Evolutionary conservation across 805 yeast genomes (phyloP), one percentile per base, ranked within the genome.

Genomic region (Teunomyces gatunensis): DNA sequence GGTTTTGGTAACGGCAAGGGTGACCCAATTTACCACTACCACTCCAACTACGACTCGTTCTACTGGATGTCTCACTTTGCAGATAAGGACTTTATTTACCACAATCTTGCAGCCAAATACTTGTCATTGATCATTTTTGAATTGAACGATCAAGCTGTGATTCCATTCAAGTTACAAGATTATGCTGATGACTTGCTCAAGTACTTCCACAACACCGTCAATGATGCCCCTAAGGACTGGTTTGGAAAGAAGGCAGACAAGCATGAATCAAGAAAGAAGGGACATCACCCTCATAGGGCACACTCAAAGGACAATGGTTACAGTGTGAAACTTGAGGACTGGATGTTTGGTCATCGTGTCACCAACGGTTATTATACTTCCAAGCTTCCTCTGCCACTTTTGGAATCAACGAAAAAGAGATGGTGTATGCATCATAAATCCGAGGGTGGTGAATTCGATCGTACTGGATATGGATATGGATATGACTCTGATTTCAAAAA

Each of bases 31-130:
- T 75, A 75, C 46, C 84, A 81, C 52, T 65, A 69, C 45, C 81
- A 81, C 57, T 83, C 89, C 6, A 73, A 73, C 45, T 83, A 73
- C 56, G 89, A 85, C 57, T 75, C 84, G 3, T 66, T 67, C 39
- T 58, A 74, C 45, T 84, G 88, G 85, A 68, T 83, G 64, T 68
- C 74, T 23, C 65, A 65, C 5, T 71, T 67, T 54, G 74, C 77
- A 12, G 87, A 83, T 55, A 77, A 80, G 9, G 77, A 74, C 0
- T 80, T 77, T 47, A 67, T 69, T 15, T 68, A 68, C 45, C 90
- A 85, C 52, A 78, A 76, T 51, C 69, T 79, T 18, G 59, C 83
- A 46, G 81, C 89, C 1, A 82, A 80, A 55, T 81, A 79, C 60
- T 65, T 79, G 45, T 87, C 90, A 0, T 65, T 84, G 37, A 59